These are phyloP conservation scores for Suillus alpinus DNA, from an alignment of 768 basidiomycete genomes.

Conservation along the genomic window DNA sequence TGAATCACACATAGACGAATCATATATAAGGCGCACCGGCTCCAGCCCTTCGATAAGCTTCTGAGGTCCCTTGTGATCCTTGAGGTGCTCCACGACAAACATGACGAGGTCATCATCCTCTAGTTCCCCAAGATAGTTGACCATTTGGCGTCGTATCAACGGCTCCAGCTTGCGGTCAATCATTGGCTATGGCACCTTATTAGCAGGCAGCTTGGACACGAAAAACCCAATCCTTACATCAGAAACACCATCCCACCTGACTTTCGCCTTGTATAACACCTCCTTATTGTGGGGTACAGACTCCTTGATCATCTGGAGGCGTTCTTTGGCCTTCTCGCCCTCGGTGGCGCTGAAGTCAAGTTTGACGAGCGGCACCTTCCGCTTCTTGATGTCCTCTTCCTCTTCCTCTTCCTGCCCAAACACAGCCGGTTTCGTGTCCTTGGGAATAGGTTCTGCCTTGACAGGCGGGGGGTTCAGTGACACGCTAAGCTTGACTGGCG, in stretches of 20 bases:
- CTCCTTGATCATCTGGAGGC: slow-evolving; percentile 71
- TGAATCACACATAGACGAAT: slow-evolving; percentile 4
- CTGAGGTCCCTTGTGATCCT: slow-evolving; percentile 82
- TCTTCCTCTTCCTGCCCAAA: slow-evolving; percentile 87
- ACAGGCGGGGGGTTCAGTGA: slow-evolving; percentile 52
- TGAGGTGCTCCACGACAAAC: slow-evolving; percentile 90
- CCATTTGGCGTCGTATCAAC: slow-evolving; percentile 78
- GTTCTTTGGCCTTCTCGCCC: slow-evolving; percentile 75
- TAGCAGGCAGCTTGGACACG: slow-evolving; percentile 10
- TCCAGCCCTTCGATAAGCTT: slow-evolving; percentile 89
- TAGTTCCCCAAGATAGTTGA: slow-evolving; percentile 85
- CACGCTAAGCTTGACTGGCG: slow-evolving; percentile 84
- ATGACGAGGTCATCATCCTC: slow-evolving; percentile 93
- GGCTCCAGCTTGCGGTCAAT: slow-evolving; percentile 87
- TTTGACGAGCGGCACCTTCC: slow-evolving; percentile 84
- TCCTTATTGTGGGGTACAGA: slow-evolving; percentile 79
- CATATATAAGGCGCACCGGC: slow-evolving; percentile 58
- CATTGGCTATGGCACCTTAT: slow-evolving; percentile 47
- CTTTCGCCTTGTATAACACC: slow-evolving; percentile 75
- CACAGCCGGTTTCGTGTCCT: slow-evolving; percentile 55
- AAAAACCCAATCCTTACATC: slow-evolving; percentile 55
- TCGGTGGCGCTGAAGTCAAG: slow-evolving; percentile 88
- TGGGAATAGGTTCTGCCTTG: slow-evolving; percentile 42
- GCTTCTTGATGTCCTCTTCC: slow-evolving; percentile 71
- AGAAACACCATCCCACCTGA: slow-evolving; percentile 88